Conservation (phyloP, 169 alveolate species). For the Cryptosporidium andersoni region DNA sequence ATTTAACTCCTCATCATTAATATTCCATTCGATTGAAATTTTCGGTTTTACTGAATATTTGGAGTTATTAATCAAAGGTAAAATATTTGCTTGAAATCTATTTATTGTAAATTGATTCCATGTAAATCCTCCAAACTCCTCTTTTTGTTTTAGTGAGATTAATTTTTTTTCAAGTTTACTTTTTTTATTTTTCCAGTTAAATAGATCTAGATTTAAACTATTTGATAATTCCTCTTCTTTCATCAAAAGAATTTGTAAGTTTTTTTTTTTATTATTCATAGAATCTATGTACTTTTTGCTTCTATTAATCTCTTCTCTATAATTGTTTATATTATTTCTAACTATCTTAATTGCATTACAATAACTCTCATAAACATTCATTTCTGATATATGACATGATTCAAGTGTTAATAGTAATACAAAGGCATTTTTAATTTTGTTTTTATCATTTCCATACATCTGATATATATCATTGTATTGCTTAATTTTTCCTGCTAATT, state of each 20-base stretch:
- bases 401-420: slow-evolving; percentile 57
- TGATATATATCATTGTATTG: slow-evolving; percentile 3
- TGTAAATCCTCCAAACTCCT: slow-evolving; percentile 66
- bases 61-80: background rate
- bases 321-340: slow-evolving; percentile 31
- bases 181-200: slow-evolving; percentile 42
- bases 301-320: slow-evolving; percentile 48
- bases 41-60: slow-evolving; percentile 5
- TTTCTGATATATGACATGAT: slow-evolving; percentile 62
- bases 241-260: slow-evolving; percentile 1
- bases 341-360: slow-evolving; percentile 68
- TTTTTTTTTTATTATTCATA: slow-evolving; percentile 30
- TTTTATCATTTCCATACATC: background rate
- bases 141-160: slow-evolving; percentile 25
- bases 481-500: slow-evolving; percentile 24
- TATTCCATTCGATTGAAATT: slow-evolving; percentile 59
- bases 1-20: background rate
- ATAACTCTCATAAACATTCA: slow-evolving; percentile 61
- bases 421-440: slow-evolving; percentile 43
- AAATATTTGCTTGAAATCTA: slow-evolving; percentile 40
- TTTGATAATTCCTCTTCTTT: slow-evolving; percentile 51
- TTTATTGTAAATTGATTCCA: slow-evolving; percentile 60
- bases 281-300: slow-evolving; percentile 18
- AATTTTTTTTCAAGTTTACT: slow-evolving; percentile 11
- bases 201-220: slow-evolving; percentile 22